Evolutionary conservation across 441 rosid genomes (phyloP).

Genomic region (Adansonia madagascariensis): DNA sequence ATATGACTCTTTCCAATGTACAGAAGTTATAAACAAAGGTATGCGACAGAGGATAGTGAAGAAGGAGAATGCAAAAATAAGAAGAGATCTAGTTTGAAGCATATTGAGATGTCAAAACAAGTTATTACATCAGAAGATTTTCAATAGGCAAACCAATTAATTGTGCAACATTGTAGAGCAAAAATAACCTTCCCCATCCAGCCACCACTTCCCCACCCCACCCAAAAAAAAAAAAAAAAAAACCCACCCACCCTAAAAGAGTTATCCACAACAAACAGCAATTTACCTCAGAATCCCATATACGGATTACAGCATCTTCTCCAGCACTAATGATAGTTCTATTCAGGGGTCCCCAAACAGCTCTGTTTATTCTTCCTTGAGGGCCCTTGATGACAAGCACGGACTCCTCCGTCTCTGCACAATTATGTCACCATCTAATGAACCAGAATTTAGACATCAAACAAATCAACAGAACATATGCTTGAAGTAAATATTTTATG

Average conservation of each 20-base stretch:
- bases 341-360: conserved; percentile 94
- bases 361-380: conserved; percentile 84
- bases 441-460: background rate
- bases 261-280: background rate
- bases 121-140: background rate
- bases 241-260: background rate
- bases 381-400: conserved; percentile 65
- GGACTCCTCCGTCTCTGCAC: conserved; percentile 69
- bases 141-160: background rate
- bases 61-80: background rate
- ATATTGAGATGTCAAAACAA: background rate
- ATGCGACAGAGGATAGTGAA: background rate
- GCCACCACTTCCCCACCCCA: too few species aligned
- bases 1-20: background rate
- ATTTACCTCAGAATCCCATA: conserved; percentile 89
- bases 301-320: conserved; percentile 77
- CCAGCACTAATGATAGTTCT: conserved; percentile 81
- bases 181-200: too few species aligned
- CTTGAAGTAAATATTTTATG: background rate
- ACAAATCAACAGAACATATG: background rate
- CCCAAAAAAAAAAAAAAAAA: too few species aligned
- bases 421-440: background rate
- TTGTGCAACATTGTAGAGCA: too few species aligned
- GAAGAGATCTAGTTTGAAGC: background rate
- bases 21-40: background rate